phyloP scores from a whole-genome alignment of 139 green algal species.

The Coelastrella sp. region DNA sequence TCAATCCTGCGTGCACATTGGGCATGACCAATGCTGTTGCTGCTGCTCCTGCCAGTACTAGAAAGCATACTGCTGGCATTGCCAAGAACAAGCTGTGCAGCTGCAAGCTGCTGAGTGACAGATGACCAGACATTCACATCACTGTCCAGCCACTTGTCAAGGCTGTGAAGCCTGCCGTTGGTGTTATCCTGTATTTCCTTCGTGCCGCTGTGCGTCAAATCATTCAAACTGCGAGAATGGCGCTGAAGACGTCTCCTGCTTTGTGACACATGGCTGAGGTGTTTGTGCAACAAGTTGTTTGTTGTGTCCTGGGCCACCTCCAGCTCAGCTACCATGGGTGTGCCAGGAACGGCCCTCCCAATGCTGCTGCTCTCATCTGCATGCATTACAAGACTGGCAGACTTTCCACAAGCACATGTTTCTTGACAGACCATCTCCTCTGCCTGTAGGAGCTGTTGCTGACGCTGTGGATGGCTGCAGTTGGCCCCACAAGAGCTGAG shows the following conservation, averaged over 20 bases:
- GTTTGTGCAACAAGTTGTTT: neutral
- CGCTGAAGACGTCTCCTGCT: neutral
- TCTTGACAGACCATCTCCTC: neutral
- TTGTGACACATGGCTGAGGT: neutral
- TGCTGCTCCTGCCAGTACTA: conserved; percentile 6
- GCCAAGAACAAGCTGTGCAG: neutral
- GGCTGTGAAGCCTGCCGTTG: neutral
- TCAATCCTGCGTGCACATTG: neutral
- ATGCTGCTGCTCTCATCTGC: neutral
- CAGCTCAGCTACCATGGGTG: neutral
- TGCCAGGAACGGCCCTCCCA: neutral
- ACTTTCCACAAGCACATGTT: neutral
- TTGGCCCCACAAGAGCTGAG: too few relatives aligned
- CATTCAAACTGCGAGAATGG: neutral
- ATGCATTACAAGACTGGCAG: neutral
- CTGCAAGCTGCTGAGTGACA: neutral
- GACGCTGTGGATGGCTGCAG: neutral
- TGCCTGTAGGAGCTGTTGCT: neutral
- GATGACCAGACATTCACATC: neutral
- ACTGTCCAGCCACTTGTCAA: neutral
- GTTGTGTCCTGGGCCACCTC: neutral
- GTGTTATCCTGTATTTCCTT: neutral
- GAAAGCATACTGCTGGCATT: neutral
- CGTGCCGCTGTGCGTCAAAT: neutral
- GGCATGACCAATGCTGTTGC: neutral